Base-by-base conservation (phyloP, 2,329 filamentous ascomycete species). In the Fusarium pseudonygamai region DNA sequence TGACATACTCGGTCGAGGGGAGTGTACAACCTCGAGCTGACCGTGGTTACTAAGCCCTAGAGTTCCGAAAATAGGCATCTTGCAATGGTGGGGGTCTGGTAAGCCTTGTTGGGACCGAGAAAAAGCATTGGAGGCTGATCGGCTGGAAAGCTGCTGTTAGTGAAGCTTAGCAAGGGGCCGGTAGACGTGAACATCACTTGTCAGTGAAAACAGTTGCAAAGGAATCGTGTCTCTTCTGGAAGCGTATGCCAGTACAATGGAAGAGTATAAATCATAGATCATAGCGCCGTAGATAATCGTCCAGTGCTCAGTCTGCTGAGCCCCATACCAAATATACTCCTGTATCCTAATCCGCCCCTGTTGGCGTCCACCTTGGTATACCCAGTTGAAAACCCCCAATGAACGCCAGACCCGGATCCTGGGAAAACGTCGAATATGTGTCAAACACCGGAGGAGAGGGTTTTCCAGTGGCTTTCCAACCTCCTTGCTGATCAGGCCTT, bases 1-100 rank as follows among this genome's bases (percentile, higher is more conserved):
- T 71, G 53, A 82, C 80, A n/a, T 80, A 81, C 74, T 79, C 78
- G 49, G 75, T 82, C 64, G 73, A 78, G 28, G 70, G 72, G 26
- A 28, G 76, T 80, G 43, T 80, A 78, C 72, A 75, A 80, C 65
- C 78, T 74, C 18, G 74, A 77, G 70, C 71, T 37, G 78, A 75
- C 24, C 45, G 73, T 65, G 16, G 70, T 79, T 37, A 55, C 59
- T 9, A 75, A 76, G 30, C 78, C 76, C 28, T 69, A 68, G n/a
- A 57, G 75, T 30, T 28, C 52, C 59, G 59, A 69, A 49, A 69
- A 69, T 69, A 69, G 67, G 63, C 52, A 46, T 32, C 20, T 42
- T 34, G 9, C 5, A 22, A 24, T 36, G 20, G 1, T 4, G 16
- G 45, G n/a, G n/a, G 15, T 34, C 36, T 24, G 26, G 11, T 43